phyloP scores from a whole-genome alignment of 2,329 filamentous ascomycete species.

The Epichloe hybrida region DNA sequence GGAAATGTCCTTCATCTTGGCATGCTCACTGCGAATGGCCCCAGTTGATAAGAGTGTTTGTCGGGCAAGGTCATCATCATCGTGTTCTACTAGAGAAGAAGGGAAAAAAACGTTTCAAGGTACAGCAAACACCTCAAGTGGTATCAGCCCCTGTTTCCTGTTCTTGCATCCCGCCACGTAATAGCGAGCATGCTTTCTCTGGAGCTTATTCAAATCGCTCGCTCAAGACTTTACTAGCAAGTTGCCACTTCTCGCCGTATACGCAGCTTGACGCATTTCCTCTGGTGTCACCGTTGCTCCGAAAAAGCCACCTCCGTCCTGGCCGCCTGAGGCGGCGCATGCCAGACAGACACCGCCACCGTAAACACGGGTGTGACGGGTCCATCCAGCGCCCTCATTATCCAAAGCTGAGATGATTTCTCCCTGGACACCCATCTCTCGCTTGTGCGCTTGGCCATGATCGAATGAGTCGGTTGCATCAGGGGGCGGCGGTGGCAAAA shows the following conservation, averaged over 20 bases:
- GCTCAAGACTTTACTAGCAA: neutral
- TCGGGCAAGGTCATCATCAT: neutral
- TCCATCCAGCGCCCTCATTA: constrained; percentile 36
- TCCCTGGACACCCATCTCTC: constrained; percentile 31
- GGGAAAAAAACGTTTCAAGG: neutral
- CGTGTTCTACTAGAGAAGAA: neutral
- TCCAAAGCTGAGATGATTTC: constrained; percentile 37
- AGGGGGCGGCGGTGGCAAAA: constrained; percentile 34
- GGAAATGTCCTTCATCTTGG: neutral
- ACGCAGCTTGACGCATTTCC: constrained; percentile 28
- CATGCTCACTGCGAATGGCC: neutral
- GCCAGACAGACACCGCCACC: constrained; percentile 44
- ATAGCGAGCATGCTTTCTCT: no score
- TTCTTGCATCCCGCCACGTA: no score
- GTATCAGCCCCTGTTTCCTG: no score
- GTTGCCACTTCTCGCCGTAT: neutral
- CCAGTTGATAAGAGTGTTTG: neutral
- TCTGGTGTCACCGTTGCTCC: constrained; percentile 39
- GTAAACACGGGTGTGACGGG: constrained; percentile 44
- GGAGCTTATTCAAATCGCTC: no score
- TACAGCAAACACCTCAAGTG: neutral
- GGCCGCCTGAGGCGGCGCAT: constrained; percentile 33
- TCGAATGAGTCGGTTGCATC: constrained; percentile 8
- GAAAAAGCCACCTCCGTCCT: constrained; percentile 36
- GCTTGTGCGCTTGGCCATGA: constrained; percentile 12